These are phyloP conservation scores for Rhizoclosmatium hyalinum DNA, from an alignment of 371 early-diverging fungal species.

Conservation along the genomic window DNA sequence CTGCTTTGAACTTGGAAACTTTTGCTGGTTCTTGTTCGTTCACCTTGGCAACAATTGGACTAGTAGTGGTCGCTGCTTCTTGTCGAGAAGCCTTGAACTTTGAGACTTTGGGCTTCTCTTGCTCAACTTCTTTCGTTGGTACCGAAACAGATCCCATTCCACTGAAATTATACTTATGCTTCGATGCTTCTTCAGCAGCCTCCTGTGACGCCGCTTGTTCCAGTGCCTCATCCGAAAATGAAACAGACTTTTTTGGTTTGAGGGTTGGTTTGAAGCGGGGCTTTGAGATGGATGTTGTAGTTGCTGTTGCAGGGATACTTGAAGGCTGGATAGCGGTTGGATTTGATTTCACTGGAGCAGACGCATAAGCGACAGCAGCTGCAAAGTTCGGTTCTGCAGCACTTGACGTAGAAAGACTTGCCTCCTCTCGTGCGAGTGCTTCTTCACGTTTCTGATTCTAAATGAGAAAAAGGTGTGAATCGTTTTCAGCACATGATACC, in stretches of 20 bases:
- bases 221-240: constrained; percentile 24
- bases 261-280: constrained; percentile 12
- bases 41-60: neutral
- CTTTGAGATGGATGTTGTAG: neutral
- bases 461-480: neutral
- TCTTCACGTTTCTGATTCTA: constrained; percentile 23
- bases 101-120: neutral
- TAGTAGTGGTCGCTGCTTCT: neutral
- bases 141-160: neutral
- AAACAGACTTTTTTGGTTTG: constrained; percentile 20
- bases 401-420: neutral
- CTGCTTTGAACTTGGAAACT: constrained; percentile 7
- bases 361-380: neutral
- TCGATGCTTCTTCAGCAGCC: neutral
- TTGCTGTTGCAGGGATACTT: neutral
- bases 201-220: neutral
- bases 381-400: neutral
- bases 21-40: neutral
- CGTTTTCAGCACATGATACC: neutral
- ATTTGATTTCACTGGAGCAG: constrained; percentile 1
- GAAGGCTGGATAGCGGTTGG: neutral
- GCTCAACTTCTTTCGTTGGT: neutral
- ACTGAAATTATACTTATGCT: neutral
- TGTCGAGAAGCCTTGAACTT: constrained; percentile 17
- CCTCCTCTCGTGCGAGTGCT: neutral